A percentile compares a stretch with the other conserved stretches of the same genome.
These are phyloP conservation scores for Tremella yokohamensis DNA, from an alignment of 768 basidiomycete species.

Conservation along the genomic window DNA sequence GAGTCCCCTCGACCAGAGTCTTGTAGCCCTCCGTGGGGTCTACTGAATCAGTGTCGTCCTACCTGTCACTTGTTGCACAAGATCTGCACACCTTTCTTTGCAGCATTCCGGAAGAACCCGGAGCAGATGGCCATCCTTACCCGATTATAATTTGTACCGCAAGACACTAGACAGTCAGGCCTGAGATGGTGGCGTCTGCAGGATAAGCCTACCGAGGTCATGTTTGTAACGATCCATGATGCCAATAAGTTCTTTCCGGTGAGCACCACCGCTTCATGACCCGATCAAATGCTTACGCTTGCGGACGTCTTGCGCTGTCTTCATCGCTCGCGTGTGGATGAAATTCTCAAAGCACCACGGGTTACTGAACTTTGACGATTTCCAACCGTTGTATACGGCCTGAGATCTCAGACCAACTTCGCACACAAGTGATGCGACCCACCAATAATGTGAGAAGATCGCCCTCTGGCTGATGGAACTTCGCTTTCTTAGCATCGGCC, in stretches of 20 bases:
- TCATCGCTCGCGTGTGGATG: constrained; percentile 95
- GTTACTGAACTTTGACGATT: constrained; percentile 89
- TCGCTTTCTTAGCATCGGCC: constrained; percentile 98
- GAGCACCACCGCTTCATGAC: constrained; percentile 3
- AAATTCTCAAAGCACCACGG: constrained; percentile 99
- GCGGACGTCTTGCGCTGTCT: constrained; percentile 92
- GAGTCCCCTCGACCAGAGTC: constrained; percentile 59
- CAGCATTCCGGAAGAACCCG: constrained; percentile 95
- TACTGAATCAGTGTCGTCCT: constrained; percentile 11
- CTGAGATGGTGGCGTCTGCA: background rate
- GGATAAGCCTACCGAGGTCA: constrained; percentile 59
- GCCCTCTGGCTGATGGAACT: constrained; percentile 97
- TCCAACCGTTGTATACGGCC: constrained; percentile 99
- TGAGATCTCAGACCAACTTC: constrained; percentile 56
- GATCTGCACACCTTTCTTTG: constrained; percentile 74
- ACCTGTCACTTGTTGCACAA: constrained; percentile 55
- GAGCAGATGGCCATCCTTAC: constrained; percentile 95
- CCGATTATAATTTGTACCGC: constrained; percentile 85
- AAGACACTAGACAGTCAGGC: constrained; percentile 45
- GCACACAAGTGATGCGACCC: constrained; percentile 48
- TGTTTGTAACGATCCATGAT: constrained; percentile 99
- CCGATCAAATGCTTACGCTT: constrained; percentile 57
- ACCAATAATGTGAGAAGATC: constrained; percentile 62
- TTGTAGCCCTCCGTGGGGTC: constrained; percentile 88
- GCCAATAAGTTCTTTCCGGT: constrained; percentile 65